Conservation (phyloP, 2,329 filamentous ascomycete genomes). For the Hymenotorrendiella dingleyae region DNA sequence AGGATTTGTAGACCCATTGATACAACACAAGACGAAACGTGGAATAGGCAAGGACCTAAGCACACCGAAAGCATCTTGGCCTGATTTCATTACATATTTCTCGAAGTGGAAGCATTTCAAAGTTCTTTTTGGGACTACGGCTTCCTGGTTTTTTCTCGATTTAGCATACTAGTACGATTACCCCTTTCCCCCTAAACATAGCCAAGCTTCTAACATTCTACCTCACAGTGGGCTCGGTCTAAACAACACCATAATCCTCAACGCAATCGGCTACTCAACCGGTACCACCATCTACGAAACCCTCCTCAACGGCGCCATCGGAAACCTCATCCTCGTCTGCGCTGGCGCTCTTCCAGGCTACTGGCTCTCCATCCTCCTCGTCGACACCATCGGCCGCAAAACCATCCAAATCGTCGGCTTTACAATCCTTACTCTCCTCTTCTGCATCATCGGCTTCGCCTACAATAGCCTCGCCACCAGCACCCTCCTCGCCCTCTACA, state of each 20-base stretch:
- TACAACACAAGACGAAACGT: slow-evolving; percentile 49
- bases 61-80: slow-evolving; percentile 63
- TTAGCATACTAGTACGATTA: slow-evolving; percentile 13
- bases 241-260: slow-evolving; percentile 68
- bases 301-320: slow-evolving; percentile 67
- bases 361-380: slow-evolving; percentile 68
- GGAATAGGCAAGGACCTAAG: slow-evolving; percentile 46
- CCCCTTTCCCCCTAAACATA: no score
- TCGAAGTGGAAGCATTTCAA: slow-evolving; percentile 64
- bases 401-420: slow-evolving; percentile 65
- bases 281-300: slow-evolving; percentile 60
- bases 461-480: slow-evolving; percentile 44
- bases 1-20: slow-evolving; percentile 46
- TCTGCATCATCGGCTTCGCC: slow-evolving; percentile 57
- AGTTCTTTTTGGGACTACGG: slow-evolving; percentile 71
- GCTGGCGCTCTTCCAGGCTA: slow-evolving; percentile 77
- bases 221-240: slow-evolving; percentile 66
- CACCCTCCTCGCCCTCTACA: slow-evolving; percentile 55
- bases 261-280: slow-evolving; percentile 64
- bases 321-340: slow-evolving; percentile 71
- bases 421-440: slow-evolving; percentile 53
- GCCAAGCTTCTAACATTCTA: no score
- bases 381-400: slow-evolving; percentile 76
- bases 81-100: slow-evolving; percentile 69
- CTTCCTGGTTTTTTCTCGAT: slow-evolving; percentile 69